Evolutionary conservation across 129 eudicot genomes (phyloP).

Genomic region (Escallonia herrerae): DNA sequence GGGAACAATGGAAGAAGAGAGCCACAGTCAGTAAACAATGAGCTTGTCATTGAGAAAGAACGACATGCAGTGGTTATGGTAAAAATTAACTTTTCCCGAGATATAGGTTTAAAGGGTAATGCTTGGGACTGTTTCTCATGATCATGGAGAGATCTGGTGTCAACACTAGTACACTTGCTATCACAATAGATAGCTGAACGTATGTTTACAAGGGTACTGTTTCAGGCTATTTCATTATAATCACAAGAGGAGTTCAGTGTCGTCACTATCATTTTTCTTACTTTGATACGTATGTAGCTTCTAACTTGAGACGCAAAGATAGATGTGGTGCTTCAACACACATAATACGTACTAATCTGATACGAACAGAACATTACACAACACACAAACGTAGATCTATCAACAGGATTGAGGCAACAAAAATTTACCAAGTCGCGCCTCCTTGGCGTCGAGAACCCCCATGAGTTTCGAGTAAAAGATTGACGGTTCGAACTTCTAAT

Average conservation of each 20-base stretch:
- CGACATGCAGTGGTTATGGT: not conserved
- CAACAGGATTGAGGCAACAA: not conserved
- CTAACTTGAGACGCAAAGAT: too few relatives aligned
- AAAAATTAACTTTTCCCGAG: not conserved
- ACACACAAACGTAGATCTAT: not conserved
- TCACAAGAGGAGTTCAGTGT: too few relatives aligned
- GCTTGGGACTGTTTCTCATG: not conserved
- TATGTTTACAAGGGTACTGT: too few relatives aligned
- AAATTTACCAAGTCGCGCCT: conserved; percentile 81
- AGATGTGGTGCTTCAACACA: not conserved
- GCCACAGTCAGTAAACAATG: not conserved
- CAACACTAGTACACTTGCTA: too few relatives aligned
- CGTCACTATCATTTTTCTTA: too few relatives aligned
- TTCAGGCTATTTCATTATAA: too few relatives aligned
- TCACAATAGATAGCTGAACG: too few relatives aligned
- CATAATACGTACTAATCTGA: not conserved
- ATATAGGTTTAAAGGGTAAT: not conserved
- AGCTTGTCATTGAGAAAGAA: not conserved
- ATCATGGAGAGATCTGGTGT: not conserved
- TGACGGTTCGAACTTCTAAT: conserved; percentile 76
- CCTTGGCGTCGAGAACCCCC: conserved; percentile 86
- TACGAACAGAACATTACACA: not conserved
- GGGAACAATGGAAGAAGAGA: conserved; percentile 7
- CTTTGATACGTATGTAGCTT: too few relatives aligned
- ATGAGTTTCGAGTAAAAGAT: conserved; percentile 89